Evolutionary conservation across 2,329 filamentous ascomycete genomes (phyloP), one percentile per base, ranked within the genome.

Genomic region (Colletotrichum eleusines): DNA sequence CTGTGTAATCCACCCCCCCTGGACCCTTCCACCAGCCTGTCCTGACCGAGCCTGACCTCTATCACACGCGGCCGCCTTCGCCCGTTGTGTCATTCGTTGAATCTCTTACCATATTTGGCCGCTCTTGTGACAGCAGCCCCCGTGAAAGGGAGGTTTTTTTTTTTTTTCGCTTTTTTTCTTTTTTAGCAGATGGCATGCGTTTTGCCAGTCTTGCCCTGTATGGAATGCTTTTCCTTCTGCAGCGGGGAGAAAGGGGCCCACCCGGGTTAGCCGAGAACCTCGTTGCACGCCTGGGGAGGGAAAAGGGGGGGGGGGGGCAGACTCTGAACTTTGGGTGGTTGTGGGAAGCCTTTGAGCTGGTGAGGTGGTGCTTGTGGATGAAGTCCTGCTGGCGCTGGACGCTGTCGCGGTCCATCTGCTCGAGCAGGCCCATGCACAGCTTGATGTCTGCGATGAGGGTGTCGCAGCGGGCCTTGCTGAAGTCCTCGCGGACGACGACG

Each of bases 401-500:
- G 74, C 88, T 88, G 63, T 92, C 89, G 76, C 86, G 84, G 77
- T 97, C 94, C 86, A 96, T 92, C 71, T 89, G 83, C 73, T 92
- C 88, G 33, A 98, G 85, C 50, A 92, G 85, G 58, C 89, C 84
- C 73, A 94, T 79, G 73, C 93, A 93, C 61, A 94, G 85, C 83
- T 92, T 94, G 81, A 98, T 90, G 78, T 98, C 95, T 33, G 80
- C 76, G 72, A 98, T 85, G 42, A 98, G 85, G 12, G 89, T 85
- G 78, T 98, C 94, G 77, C 94, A 97, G 48, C 95, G 88, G 75
- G 87, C 90, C 80, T 92, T 91, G 57, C 90, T 93, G 76, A 98
- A 98, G 82, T 98, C 95, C 81, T 98, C 95, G 61, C 95, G 90
- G 5, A 98, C 93, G 0, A 98, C 95, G 5, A 98, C 90, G 46